Percentiles rank a stretch among this genome's conserved stretches.
These are phyloP conservation scores for Apiotrichum montevideense DNA, from an alignment of 1,284 basidiomycete genomes.

Conservation along the genomic window DNA sequence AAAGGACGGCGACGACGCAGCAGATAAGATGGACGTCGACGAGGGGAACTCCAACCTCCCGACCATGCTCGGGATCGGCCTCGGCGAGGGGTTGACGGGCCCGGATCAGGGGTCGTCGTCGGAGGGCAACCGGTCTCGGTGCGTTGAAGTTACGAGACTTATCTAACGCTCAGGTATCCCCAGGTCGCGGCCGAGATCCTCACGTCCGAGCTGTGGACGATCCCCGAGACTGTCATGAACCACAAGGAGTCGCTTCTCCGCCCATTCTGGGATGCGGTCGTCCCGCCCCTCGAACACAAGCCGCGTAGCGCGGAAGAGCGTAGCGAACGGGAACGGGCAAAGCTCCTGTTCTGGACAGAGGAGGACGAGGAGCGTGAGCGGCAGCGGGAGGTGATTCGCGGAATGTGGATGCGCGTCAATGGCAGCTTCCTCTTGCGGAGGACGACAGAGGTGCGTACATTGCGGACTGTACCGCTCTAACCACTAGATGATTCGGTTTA, in stretches of 20 bases:
- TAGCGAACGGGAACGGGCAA: slow-evolving; percentile 39
- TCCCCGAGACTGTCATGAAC: slow-evolving; percentile 80
- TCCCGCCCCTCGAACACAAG: slow-evolving; percentile 45
- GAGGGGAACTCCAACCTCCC: slow-evolving; percentile 4
- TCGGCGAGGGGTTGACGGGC: slow-evolving; percentile 28
- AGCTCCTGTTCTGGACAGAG: slow-evolving; percentile 33
- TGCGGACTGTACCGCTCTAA: neutral
- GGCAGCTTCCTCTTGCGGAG: slow-evolving; percentile 79
- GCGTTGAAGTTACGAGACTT: neutral
- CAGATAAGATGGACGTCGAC: slow-evolving; percentile 3
- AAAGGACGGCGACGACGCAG: neutral
- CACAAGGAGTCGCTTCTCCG: slow-evolving; percentile 56
- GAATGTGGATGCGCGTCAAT: slow-evolving; percentile 72
- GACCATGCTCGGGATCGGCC: slow-evolving; percentile 15
- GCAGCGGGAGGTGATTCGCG: slow-evolving; percentile 50
- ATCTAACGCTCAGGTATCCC: slow-evolving; percentile 62
- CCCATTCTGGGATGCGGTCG: slow-evolving; percentile 89
- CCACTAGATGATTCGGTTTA: slow-evolving; percentile 81
- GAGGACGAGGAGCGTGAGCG: slow-evolving; percentile 47
- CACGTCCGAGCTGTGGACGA: slow-evolving; percentile 89
- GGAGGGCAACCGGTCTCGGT: slow-evolving; percentile 29
- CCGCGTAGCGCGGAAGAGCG: slow-evolving; percentile 21
- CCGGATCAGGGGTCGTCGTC: slow-evolving; percentile 20
- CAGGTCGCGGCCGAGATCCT: slow-evolving; percentile 93
- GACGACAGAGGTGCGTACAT: slow-evolving; percentile 68